Base-by-base conservation (phyloP, 1,284 basidiomycete genomes). In the Wallemia mellicola region DNA sequence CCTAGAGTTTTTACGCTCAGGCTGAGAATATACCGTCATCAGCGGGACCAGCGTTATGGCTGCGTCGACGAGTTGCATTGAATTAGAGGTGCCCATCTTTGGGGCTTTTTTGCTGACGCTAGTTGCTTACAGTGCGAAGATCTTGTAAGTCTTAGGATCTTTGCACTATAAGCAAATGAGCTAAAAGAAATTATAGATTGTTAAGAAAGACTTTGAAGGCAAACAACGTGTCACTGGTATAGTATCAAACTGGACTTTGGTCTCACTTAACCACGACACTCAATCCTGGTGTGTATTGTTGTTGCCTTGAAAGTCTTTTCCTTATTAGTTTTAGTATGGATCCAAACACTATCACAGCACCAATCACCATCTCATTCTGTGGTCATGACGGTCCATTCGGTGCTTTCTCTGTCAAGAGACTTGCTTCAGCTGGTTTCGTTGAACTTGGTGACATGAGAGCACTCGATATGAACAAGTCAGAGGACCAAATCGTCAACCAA, bases 181-280 rank as follows among this genome's bases (percentile, higher is more conserved):
- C 9, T 48, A 48, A 15, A 19, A 32, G 7, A 19, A 9, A 19
- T 7, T 19, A n/a, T 24, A 57, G 60, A 79, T 84, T 68, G 75
- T 82, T 60, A 77, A 77, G 63, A 72, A 74, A 57, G 81, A 82
- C 69, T 75, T 73, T 64, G 69, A 73, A 61, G 76, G 75, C 24
- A 68, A 71, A 59, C 79, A 83, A 66, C 79, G 83, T 59, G 78
- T 86, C 57, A 76, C 81, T n/a, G 85, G 83, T 33, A 82, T 86
- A 27, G 83, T 86, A 2, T 82, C 81, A 60, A 86, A 87, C 75
- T 87, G 81, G 81, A 85, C 82, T 26, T 76, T 85, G 59, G 83
- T 86, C 60, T 77, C 81, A 17, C 76, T 86, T 61, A 83, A 84
- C 70, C 82, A 86, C 68, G 81, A 60, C 27, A 56, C 61, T 14